Percentiles rank a stretch among this genome's conserved stretches.
Conservation (phyloP, 306 rosid genomes). For the Lithocarpus polystachyus region DNA sequence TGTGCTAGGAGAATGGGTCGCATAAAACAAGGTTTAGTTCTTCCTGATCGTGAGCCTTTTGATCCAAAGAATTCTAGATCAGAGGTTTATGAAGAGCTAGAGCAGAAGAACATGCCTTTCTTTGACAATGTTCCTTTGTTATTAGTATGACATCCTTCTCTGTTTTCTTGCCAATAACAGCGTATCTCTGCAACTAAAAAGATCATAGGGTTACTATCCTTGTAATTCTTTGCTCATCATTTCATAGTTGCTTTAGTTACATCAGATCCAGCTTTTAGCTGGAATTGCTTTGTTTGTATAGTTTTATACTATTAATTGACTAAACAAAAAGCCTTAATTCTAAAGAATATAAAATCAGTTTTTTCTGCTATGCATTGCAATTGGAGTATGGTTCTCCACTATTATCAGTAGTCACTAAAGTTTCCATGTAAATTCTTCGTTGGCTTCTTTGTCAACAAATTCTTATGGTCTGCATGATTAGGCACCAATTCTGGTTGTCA, state of each 20-base stretch:
- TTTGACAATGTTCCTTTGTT: slow-evolving; percentile 47
- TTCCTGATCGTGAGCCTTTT: too few relatives aligned
- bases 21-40: slow-evolving; percentile 60
- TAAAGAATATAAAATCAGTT: background rate
- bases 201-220: background rate
- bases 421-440: background rate
- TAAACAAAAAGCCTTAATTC: background rate
- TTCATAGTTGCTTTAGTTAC: background rate
- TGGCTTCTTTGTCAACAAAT: background rate
- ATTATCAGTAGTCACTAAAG: background rate
- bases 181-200: background rate
- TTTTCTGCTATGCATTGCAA: background rate
- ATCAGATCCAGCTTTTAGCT: background rate
- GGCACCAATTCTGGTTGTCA: background rate
- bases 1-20: slow-evolving; percentile 67
- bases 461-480: background rate
- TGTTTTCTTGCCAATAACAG: background rate
- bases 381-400: background rate
- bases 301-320: background rate
- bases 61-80: slow-evolving; percentile 43
- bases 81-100: slow-evolving; percentile 62
- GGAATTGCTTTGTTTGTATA: background rate
- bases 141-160: background rate
- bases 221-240: background rate
- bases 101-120: slow-evolving; percentile 58